These are phyloP conservation scores for Anthracocystis setariae DNA, from an alignment of 1,284 basidiomycete species.

Conservation along the genomic window DNA sequence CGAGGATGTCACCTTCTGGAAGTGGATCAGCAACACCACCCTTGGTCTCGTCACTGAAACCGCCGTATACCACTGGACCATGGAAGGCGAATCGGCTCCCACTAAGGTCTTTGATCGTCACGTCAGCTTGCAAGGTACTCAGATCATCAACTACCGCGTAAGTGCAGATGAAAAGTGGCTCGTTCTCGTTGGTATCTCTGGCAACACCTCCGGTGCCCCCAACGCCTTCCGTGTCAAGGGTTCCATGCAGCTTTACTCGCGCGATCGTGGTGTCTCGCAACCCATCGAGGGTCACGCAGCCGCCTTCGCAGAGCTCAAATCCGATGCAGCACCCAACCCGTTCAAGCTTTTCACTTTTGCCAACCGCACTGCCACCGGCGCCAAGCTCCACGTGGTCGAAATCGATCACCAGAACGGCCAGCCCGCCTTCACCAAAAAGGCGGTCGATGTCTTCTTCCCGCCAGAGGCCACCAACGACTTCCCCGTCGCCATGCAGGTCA, in stretches of 20 bases:
- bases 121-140: constrained; percentile 88
- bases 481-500: constrained; percentile 99
- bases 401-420: constrained; percentile 96
- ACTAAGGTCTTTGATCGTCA: constrained; percentile 97
- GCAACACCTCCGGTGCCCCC: constrained; percentile 84
- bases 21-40: constrained; percentile 90
- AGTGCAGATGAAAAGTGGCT: constrained; percentile 96
- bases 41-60: constrained; percentile 96
- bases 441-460: constrained; percentile 99
- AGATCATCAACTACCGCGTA: constrained; percentile 98
- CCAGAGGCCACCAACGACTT: constrained; percentile 98
- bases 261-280: constrained; percentile 91
- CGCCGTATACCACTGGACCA: constrained; percentile 93
- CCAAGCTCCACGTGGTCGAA: constrained; percentile 99
- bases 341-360: constrained; percentile 94
- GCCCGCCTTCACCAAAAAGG: constrained; percentile 96
- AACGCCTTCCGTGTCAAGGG: constrained; percentile 69
- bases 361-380: constrained; percentile 91
- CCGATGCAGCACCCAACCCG: constrained; percentile 55
- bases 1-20: constrained; percentile 98
- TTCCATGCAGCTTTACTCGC: constrained; percentile 92
- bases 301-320: constrained; percentile 88
- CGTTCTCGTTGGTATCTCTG: constrained; percentile 93
- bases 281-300: constrained; percentile 99
- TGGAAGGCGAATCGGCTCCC: constrained; percentile 77